Evolutionary conservation across 1,284 basidiomycete species (phyloP), one percentile per base, ranked within the genome.

Genomic region (Tremellales sp.): DNA sequence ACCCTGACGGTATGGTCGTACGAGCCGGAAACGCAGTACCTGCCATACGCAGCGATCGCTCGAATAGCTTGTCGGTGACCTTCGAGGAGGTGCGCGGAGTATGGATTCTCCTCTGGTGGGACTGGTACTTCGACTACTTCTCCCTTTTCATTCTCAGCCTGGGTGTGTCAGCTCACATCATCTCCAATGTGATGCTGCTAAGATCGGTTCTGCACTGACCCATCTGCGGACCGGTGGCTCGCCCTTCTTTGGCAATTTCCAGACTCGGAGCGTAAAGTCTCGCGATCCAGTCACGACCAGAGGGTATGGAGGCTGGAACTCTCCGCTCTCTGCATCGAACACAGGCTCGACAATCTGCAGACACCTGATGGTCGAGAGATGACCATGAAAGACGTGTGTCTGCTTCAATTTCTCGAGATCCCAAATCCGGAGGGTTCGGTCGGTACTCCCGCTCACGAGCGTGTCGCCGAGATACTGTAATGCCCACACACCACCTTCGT

Each of bases 401-500:
- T 89, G 90, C 44, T 79, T 78, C 3, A 87, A 86, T 8, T 81
- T 84, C 29, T 80, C 76, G 45, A 96, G 77, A 69, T 94, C 85
- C 93, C 93, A 97, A 43, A 96, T 86, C 40, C 93, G 82, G 35
- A 97, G 88, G 1, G 89, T 94, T 27, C 92, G 83, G 75, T 97
- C 92, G 4, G 93, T 97, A 29, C 87, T 89, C 17, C 92, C 93
- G 54, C 86, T 90, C 54, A 97, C 92, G 11, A 97, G 82, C 1
- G 84, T 86, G 65, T 94, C 86, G 41, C 73, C 76, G 67, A 87
- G 84, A 59, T 78, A 79, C 59, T 78, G 72, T 19, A 97, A 78
- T 7, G 93, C 92, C 92, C 92, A 97, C 2, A 97, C 90, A 27
- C 93, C 92, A 37, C 92, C 92, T 64, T 92, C 87, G 66, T 97